A percentile compares a stretch with the other conserved stretches of the same genome.
phyloP scores from a whole-genome alignment of 768 basidiomycete genomes.

The Calocybe cyanea region DNA sequence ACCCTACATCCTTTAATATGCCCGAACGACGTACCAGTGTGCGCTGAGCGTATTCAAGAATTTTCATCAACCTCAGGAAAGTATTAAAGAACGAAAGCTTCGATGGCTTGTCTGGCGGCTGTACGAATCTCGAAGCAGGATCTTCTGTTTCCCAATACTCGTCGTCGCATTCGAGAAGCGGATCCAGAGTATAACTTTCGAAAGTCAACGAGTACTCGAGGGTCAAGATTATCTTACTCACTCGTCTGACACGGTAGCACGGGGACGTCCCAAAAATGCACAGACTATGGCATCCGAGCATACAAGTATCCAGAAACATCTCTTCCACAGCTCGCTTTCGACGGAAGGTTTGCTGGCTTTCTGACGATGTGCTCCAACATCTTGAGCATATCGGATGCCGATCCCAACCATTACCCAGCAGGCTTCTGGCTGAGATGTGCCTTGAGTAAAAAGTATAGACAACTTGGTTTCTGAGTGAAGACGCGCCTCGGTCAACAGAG shows the following conservation, averaged over 20 bases:
- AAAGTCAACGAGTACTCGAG: neutral
- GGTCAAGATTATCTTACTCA: conserved; percentile 1
- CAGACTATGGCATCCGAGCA: conserved; percentile 18
- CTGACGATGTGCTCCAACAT: conserved; percentile 52
- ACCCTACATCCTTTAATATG: neutral
- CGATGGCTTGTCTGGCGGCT: conserved; percentile 58
- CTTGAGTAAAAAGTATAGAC: conserved; percentile 35
- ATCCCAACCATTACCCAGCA: conserved; percentile 52
- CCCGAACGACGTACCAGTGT: conserved; percentile 43
- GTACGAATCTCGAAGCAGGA: conserved; percentile 49
- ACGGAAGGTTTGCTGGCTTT: conserved; percentile 29
- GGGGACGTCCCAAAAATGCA: conserved; percentile 19
- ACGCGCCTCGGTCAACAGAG: neutral
- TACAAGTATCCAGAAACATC: conserved; percentile 41
- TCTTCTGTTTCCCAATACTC: conserved; percentile 64
- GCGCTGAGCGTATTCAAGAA: conserved; percentile 60
- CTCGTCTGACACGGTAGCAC: conserved; percentile 17
- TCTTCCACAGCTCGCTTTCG: conserved; percentile 62
- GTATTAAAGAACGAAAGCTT: conserved; percentile 51
- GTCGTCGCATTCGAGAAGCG: conserved; percentile 59
- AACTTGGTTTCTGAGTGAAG: conserved; percentile 25
- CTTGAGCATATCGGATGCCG: conserved; percentile 56
- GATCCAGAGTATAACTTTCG: conserved; percentile 67
- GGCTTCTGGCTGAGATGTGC: conserved; percentile 41
- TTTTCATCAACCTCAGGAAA: conserved; percentile 53